Percentiles rank a stretch among this genome's conserved stretches.
Evolutionary conservation across 257 asterid genomes (phyloP).

Genomic region (Solanum sitiens): DNA sequence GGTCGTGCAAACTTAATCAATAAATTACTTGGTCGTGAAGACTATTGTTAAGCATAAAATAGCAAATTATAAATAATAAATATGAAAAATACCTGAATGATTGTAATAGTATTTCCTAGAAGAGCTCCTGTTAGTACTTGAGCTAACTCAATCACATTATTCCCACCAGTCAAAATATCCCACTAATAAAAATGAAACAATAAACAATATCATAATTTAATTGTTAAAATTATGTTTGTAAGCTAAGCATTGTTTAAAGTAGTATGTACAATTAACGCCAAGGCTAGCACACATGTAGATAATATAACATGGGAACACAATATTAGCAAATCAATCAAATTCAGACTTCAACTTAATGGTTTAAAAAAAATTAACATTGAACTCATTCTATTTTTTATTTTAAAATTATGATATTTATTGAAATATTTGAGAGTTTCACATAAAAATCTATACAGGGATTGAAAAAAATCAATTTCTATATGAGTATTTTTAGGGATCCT

Average conservation of each 20-base stretch:
- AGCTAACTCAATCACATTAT: conserved; percentile 32
- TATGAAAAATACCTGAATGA: conserved; percentile 41
- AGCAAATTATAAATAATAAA: background rate
- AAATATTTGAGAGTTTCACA: background rate
- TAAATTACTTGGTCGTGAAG: too few relatives aligned
- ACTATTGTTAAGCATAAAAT: background rate
- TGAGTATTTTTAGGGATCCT: background rate
- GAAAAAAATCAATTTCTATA: background rate
- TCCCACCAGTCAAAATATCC: conserved; percentile 45
- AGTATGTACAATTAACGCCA: background rate
- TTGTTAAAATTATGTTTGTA: background rate
- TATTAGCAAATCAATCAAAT: background rate
- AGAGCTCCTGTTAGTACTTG: conserved; percentile 40
- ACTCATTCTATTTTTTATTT: background rate
- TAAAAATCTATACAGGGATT: background rate
- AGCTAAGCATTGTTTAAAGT: background rate
- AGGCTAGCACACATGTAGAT: background rate
- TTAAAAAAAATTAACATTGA: background rate
- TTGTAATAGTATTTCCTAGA: conserved; percentile 41
- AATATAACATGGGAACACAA: background rate
- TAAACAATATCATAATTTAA: background rate
- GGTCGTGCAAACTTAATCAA: too few relatives aligned
- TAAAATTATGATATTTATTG: background rate
- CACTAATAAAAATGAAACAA: conserved; percentile 19
- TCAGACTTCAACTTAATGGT: background rate